Percentiles rank a stretch among this genome's conserved stretches.
phyloP scores from a whole-genome alignment of 305 asterid species.

The Fraxinus ornus region DNA sequence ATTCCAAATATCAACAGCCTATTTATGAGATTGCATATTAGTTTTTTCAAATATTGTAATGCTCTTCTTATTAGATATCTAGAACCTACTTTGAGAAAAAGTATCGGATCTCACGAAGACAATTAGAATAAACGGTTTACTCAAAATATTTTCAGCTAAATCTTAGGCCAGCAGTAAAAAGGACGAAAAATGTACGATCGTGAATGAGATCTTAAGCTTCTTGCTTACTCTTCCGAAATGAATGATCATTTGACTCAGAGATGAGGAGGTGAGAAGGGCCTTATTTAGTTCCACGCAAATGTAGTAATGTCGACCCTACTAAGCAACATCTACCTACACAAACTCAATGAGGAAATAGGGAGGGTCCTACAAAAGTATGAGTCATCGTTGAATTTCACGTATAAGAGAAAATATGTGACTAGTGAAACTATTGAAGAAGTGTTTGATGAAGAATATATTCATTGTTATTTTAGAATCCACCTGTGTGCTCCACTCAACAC shows the following conservation, averaged over 20 bases:
- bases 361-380: not conserved
- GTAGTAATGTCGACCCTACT: not conserved
- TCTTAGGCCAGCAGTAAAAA: not conserved
- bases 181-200: not conserved
- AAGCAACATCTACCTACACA: not conserved
- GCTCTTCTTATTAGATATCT: not conserved
- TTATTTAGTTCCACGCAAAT: not conserved
- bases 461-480: not conserved
- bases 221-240: not conserved
- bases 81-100: not conserved
- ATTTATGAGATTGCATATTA: not conserved
- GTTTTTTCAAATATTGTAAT: no score
- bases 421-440: not conserved
- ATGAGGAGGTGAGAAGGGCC: not conserved
- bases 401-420: not conserved
- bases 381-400: not conserved
- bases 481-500: not conserved
- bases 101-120: not conserved
- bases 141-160: not conserved
- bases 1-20: slow-evolving; percentile 5
- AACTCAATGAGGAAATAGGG: not conserved
- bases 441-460: not conserved
- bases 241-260: not conserved
- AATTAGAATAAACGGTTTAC: not conserved
- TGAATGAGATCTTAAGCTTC: not conserved